These are phyloP conservation scores for Pseudogymnoascus sp. DNA, from an alignment of 2,329 filamentous ascomycete species.

Conservation along the genomic window DNA sequence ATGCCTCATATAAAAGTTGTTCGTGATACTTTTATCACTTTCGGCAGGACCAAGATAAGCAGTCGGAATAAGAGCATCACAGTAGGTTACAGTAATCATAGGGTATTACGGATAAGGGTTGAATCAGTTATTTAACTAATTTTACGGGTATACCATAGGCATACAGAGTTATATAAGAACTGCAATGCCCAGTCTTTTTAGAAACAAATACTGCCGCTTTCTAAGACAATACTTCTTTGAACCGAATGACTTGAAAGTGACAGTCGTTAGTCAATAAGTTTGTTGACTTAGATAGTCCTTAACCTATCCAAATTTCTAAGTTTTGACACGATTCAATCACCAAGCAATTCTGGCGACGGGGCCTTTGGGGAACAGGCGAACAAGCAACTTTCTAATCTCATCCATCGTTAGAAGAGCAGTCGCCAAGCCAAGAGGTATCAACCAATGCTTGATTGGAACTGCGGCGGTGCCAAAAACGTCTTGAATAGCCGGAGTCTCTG, in stretches of 20 bases:
- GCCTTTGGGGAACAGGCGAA: slow-evolving; percentile 39
- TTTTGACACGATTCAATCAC: slow-evolving; percentile 26
- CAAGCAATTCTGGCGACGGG: slow-evolving; percentile 42
- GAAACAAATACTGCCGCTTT: background rate
- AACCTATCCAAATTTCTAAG: background rate
- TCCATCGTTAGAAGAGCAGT: slow-evolving; percentile 44
- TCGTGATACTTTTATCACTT: background rate
- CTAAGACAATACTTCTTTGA: background rate
- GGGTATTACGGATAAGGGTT: background rate
- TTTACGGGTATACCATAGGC: background rate
- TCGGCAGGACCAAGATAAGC: background rate
- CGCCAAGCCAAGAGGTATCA: slow-evolving; percentile 44
- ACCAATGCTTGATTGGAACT: slow-evolving; percentile 46
- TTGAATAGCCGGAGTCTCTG: slow-evolving; percentile 44
- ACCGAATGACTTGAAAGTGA: background rate
- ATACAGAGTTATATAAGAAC: background rate
- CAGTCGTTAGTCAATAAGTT: background rate
- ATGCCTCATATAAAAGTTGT: background rate
- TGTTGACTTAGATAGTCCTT: background rate
- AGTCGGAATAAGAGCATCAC: slow-evolving; percentile 35
- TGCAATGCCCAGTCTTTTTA: background rate
- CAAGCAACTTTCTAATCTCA: slow-evolving; percentile 44
- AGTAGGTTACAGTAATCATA: background rate
- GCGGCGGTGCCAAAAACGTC: slow-evolving; percentile 40
- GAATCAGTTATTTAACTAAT: background rate